Conservation (phyloP, 257 asterid species). For the Datura wrightii region DNA sequence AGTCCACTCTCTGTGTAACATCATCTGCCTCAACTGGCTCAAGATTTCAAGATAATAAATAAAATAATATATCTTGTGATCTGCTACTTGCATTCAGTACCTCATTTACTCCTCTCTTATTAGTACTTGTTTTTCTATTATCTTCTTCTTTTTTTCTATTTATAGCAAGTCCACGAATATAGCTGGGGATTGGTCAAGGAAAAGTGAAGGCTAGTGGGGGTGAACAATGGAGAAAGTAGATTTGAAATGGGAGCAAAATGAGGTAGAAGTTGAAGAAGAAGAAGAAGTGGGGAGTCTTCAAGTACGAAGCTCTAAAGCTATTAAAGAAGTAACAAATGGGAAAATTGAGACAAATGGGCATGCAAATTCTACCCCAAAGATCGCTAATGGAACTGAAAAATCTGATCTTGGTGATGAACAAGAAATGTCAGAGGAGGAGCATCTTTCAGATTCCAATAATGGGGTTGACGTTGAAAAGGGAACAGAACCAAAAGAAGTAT, state of each 20-base stretch:
- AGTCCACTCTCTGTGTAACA: not conserved
- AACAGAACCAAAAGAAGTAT: not conserved
- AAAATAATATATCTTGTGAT: not conserved
- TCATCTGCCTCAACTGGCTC: not conserved
- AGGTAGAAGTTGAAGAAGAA: constrained; percentile 49
- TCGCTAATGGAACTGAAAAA: constrained; percentile 43
- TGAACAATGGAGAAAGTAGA: constrained; percentile 57
- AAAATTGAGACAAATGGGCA: constrained; percentile 43
- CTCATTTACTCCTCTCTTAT: not conserved
- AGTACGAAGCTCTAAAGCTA: constrained; percentile 51
- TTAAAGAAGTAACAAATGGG: constrained; percentile 23
- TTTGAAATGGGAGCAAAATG: constrained; percentile 43
- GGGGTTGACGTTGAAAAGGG: not conserved
- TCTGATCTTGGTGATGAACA: constrained; percentile 39
- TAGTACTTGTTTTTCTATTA: not conserved
- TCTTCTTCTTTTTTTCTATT: not conserved
- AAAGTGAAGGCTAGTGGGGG: constrained; percentile 25
- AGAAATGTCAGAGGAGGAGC: constrained; percentile 33
- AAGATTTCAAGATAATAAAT: not conserved
- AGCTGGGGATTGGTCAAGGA: not conserved
- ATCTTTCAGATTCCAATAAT: not conserved
- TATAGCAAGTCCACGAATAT: not conserved
- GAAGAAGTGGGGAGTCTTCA: constrained; percentile 45
- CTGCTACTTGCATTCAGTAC: not conserved
- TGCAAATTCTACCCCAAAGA: constrained; percentile 22